Percentiles rank a stretch among this genome's conserved stretches.
These are phyloP conservation scores for Zoysia japonica DNA, from an alignment of 176 grass and related monocot species.

Conservation along the genomic window DNA sequence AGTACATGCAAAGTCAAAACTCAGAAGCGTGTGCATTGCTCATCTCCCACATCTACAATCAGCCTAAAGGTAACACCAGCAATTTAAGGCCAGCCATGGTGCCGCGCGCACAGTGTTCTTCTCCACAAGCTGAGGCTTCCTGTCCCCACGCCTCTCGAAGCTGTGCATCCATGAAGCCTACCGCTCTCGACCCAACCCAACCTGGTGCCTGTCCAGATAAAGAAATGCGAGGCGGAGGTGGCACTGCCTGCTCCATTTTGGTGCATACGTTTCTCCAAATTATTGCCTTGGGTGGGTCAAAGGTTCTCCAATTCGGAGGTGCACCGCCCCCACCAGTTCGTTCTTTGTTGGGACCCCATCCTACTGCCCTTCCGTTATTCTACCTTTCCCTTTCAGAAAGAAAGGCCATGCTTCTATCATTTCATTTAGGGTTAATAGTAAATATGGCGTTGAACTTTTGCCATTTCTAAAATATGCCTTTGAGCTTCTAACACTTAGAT, in stretches of 20 bases:
- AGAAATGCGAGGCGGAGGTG: constrained; percentile 41
- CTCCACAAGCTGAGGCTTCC: constrained; percentile 18
- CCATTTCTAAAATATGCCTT: too few species aligned
- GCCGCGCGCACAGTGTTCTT: constrained; percentile 34
- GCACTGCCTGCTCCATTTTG: constrained; percentile 45
- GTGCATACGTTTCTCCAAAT: constrained; percentile 33
- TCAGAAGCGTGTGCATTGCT: constrained; percentile 13
- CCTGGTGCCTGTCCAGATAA: constrained; percentile 28
- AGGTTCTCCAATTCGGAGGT: constrained; percentile 20
- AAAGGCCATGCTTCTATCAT: background rate
- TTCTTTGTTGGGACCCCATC: constrained; percentile 22
- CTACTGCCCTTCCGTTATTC: background rate
- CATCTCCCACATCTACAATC: background rate
- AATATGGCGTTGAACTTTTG: too few species aligned
- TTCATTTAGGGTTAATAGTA: too few species aligned
- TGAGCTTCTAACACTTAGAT: too few species aligned
- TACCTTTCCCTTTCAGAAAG: background rate
- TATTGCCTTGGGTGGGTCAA: constrained; percentile 48
- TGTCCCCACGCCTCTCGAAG: constrained; percentile 6
- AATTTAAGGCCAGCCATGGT: constrained; percentile 37
- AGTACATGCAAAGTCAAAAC: constrained; percentile 18
- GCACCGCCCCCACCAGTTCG: constrained; percentile 29
- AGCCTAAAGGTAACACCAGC: constrained; percentile 13
- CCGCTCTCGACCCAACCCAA: background rate
- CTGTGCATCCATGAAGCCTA: constrained; percentile 17